Base-by-base conservation (phyloP, 352 stramenopile species). In the Pseudoperonospora humuli region DNA sequence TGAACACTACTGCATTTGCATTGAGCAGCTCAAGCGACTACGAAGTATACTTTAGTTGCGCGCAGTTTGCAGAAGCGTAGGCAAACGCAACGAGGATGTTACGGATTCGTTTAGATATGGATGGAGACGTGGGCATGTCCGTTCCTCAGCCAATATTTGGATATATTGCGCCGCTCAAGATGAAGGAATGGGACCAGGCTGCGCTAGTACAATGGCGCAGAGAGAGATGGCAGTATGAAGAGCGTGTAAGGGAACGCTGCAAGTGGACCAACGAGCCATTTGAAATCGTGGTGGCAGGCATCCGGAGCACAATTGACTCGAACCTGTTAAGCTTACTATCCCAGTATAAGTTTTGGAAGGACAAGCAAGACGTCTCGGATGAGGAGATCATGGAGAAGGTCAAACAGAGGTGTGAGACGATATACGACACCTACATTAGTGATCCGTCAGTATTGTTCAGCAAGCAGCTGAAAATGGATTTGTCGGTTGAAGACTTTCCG, bases 71-170 rank as follows among this genome's bases (percentile, higher is more conserved):
- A 42, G 37, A 34, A 41, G 20, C n/a, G n/a, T 24, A 39, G n/a
- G 27, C 20, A 14, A 42, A 36, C n/a, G n/a, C n/a, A n/a, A n/a
- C n/a, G n/a, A n/a, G n/a, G 33, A 29, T 37, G 42, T 36, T 33
- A 24, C 33, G 42, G 8, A 42, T 50, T 17, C 9, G 32, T 11
- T 10, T 58, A 33, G 37, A 58, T 8, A 49, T 35, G 10, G 43
- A 58, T 20, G 50, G 42, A n/a, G 37, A 48, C n/a, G 31, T 39
- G 11, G 50, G 37, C 9, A 53, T 58, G 41, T 45, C 37, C 5
- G 29, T 52, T 5, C 36, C 36, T 7, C 50, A 50, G 35, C 36
- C 41, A 25, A 17, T 58, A 6, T 52, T 37, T 42, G 50, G 27
- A 29, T 23, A 49, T 58, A 21, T 13, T 18, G n/a, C 41, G 39